Evolutionary conservation across 2,329 filamentous ascomycete genomes (phyloP).

Genomic region (Colletotrichum sp.): DNA sequence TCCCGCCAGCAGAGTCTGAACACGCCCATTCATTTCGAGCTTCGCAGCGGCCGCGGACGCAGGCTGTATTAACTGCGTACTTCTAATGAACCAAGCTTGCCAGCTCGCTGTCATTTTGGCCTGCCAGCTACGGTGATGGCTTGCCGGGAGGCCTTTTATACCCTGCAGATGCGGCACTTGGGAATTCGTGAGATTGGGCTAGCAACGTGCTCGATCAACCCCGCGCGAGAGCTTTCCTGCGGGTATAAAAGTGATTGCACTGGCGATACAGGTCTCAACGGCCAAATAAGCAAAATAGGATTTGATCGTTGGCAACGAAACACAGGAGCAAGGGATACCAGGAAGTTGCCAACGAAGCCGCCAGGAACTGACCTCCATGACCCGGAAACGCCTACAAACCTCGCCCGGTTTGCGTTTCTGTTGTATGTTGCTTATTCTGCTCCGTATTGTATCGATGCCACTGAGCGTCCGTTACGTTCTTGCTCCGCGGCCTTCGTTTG

Average conservation of each 20-base stretch:
- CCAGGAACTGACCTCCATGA: neutral
- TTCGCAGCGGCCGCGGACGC: no score
- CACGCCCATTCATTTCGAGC: accelerated
- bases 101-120: neutral
- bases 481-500: neutral
- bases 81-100: no score
- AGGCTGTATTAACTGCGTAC: no score
- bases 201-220: neutral
- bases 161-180: no score
- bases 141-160: neutral
- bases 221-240: neutral
- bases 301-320: accelerated
- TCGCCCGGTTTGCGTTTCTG: accelerated
- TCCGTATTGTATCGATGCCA: neutral
- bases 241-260: neutral
- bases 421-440: neutral
- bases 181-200: no score
- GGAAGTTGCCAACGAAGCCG: no score
- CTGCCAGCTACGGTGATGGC: neutral
- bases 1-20: neutral
- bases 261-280: accelerated
- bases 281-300: accelerated
- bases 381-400: no score
- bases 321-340: no score
- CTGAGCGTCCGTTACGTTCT: accelerated